Base-by-base conservation (phyloP, 2,329 filamentous ascomycete species). In the Fusarium guadeloupense region DNA sequence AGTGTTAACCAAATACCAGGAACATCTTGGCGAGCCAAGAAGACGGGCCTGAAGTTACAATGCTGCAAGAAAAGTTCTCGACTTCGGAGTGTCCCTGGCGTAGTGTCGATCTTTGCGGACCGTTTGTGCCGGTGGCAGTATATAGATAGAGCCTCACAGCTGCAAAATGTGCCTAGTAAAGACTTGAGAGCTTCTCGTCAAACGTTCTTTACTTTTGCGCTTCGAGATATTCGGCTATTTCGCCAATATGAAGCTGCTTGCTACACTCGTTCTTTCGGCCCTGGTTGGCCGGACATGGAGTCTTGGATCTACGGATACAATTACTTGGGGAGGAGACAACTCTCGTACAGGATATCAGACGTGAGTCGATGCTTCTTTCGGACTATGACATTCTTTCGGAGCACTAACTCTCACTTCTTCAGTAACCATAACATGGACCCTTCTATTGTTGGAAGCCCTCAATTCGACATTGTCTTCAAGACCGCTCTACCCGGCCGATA, bases 361-460 rank as follows among this genome's bases (percentile, higher is more conserved):
- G 81, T 83, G 64, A 69, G 78, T 72, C n/a, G 2, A 16, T 1
- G 0, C 3, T n/a, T 13, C 1, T 5, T 7, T 0, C 0, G 3
- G 16, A 8, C 6, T 5, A 12, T 4, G 4, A 4, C 1, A 4
- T 8, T 6, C 8, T 4, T 17, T 33, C 2, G 7, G 4, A 5
- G 4, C 23, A 9, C 42, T 63, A 3, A 63, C 19, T 2, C 9
- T 2, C 4, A 0, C 4, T 3, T 5, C 5, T 12, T 7, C 35
- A 76, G 75, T 17, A 87, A 85, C 67, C 85, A 88, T 69, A 88
- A 88, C 71, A 83, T 88, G 80, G 84, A 88, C 66, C 85, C 85
- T 1, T 77, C 81, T 13, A 74, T 87, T 9, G 83, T 88, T 3
- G 79, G 76, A 34, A 84, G 82, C 50, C 71, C 80, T 4, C 78